Base-by-base conservation (phyloP, 495 filamentous ascomycete species). In the Cladorrhinum samala region DNA sequence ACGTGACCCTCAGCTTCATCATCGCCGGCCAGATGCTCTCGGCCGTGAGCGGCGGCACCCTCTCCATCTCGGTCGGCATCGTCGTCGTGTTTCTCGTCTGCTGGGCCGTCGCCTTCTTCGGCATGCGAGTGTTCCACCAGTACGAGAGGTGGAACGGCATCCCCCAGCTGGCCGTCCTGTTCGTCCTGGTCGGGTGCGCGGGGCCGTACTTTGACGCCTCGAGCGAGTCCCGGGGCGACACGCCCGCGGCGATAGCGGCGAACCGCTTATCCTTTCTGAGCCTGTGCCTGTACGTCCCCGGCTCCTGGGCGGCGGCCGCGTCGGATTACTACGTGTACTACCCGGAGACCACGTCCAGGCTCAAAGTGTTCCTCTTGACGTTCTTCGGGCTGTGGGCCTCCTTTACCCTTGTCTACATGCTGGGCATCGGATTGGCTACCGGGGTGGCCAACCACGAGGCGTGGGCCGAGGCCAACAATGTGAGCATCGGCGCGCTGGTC, bases 1-100 rank as follows among this genome's bases (percentile, higher is more conserved):
- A 89, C 55, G 73, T 77, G 44, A 66, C 89, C 68, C 81, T 90
- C 52, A 81, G 85, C 59, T 82, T 77, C 46, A 83, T 90, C 18
- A 77, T 90, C 18, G 80, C 83, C 1, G 87, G 87, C 1, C 86
- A 90, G 59, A 87, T 90, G 14, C 68, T 91, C 2, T 85, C 82
- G 19, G 85, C 87, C 8, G 82, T 91, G 1, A 85, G 83, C 3
- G 78, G 79, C 25, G 77, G 77, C 27, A 74, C 60, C 53, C 71
- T 91, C 65, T 80, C 82, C 0, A 77, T 89, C 3, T 77, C 79
- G 42, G 87, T 88, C 9, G 87, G 87, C 14, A 88, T 89, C 59
- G 76, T 89, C 18, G 78, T 89, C 30, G 77, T 82, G 30, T 81
- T 83, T 0, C 53, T 89, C 42, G 80, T 89, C 45, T 77, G 77